Evolutionary conservation across 2,329 filamentous ascomycete genomes (phyloP).

Genomic region (Trichoderma afroharzianum): DNA sequence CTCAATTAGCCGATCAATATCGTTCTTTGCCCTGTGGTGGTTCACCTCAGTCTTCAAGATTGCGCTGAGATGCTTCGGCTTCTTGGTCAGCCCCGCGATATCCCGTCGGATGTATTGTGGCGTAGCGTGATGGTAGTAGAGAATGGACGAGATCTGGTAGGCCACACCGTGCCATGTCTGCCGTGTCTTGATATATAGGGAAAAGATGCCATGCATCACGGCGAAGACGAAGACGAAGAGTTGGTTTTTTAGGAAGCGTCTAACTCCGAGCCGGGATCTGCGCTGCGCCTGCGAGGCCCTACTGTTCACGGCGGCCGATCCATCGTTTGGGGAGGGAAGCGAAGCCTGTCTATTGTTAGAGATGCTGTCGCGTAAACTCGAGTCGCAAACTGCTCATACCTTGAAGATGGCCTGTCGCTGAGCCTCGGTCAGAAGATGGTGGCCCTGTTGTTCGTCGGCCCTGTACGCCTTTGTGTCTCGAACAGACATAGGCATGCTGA

Average conservation of each 20-base stretch:
- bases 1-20: constrained; percentile 78
- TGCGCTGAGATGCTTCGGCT: constrained; percentile 85
- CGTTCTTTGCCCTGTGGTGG: constrained; percentile 64
- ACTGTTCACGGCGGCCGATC: constrained; percentile 21
- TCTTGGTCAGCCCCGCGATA: constrained; percentile 66
- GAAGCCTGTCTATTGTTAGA: constrained; percentile 32
- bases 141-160: constrained; percentile 73
- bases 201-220: constrained; percentile 76
- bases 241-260: constrained; percentile 58
- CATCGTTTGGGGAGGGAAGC: constrained; percentile 34
- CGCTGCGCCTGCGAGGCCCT: constrained; percentile 27
- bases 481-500: constrained; percentile 34
- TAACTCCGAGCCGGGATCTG: constrained; percentile 51
- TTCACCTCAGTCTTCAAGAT: constrained; percentile 73
- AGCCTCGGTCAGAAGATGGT: constrained; percentile 34
- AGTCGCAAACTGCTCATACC: constrained; percentile 25
- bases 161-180: constrained; percentile 74
- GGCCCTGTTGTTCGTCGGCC: constrained; percentile 35
- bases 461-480: constrained; percentile 39
- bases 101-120: constrained; percentile 90
- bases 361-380: not conserved
- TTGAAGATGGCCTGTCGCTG: constrained; percentile 37
- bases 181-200: constrained; percentile 78
- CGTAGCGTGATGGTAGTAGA: constrained; percentile 94
- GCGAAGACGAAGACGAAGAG: constrained; percentile 65